Base-by-base conservation (phyloP, 164 flowering plant species). In the Vitis cinerea region DNA sequence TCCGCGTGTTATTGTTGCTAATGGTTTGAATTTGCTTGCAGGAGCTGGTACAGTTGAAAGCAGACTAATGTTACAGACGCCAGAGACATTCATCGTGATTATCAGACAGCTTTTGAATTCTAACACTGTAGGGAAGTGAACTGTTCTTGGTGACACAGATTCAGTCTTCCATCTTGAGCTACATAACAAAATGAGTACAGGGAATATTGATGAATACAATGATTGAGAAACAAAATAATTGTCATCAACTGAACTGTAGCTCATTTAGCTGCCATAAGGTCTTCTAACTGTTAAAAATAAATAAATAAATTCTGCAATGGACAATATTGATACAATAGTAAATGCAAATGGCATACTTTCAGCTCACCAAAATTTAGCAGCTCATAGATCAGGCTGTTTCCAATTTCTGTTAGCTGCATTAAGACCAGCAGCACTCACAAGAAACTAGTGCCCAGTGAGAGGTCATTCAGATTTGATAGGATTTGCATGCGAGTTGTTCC, bases 401-500 rank as follows among this genome's bases (percentile, higher is more conserved):
- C 15, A 19, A 49, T 56, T 47, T 7, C 23, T 48, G 52, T 49
- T 31, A 16, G 50, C 23, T 44, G 17, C 65, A 61, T 1, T 30
- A 10, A 9, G 11, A 48, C 13, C 55, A 52, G 52, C 54, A 61
- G 50, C 54, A 11, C 30, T 90, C 79, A 94, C 77, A 93, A 80
- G 84, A 95, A 95, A 79, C 96, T 91, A 27, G 90, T 93, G 49
- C 91, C 92, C 23, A 84, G 72, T 54, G 87, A 74, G 60, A 95
- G 86, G 63, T 93, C 99, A 68, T 83, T 90, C 76, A 95, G 78
- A 72, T 89, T 95, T 23, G 92, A 83, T 55, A 95, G 78, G 58
- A 95, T 90, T 64, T 95, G 97, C 7, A 83, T 68, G 15, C 97
- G 90, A 19, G 97, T 95, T 16, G 99, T 95, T 60, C 98, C 96